These are phyloP conservation scores for Agaricus sinodeliciosus DNA, from an alignment of 768 basidiomycete species.

Conservation along the genomic window DNA sequence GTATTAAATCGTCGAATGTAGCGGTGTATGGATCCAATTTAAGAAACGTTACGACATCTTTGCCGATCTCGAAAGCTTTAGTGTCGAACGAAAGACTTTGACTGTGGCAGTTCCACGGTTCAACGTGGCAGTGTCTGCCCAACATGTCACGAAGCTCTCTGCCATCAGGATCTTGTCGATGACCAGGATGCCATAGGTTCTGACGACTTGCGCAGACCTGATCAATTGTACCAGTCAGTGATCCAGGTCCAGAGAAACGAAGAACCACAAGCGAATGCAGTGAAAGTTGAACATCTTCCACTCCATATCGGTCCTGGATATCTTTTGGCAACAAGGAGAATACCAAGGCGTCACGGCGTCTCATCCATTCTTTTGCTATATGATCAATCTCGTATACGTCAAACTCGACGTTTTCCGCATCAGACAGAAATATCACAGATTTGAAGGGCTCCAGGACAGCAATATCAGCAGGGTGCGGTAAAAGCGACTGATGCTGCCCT, in stretches of 20 bases:
- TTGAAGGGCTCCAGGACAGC: conserved; percentile 3
- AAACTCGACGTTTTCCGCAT: neutral
- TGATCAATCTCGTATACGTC: neutral
- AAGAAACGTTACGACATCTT: neutral
- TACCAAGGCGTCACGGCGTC: neutral
- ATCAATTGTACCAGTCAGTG: neutral
- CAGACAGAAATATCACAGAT: neutral
- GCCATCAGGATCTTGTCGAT: neutral
- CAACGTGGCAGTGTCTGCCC: neutral
- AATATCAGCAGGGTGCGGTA: neutral
- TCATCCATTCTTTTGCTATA: neutral
- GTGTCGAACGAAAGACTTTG: neutral
- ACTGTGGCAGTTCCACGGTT: neutral
- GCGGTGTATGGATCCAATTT: neutral
- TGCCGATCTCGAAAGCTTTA: neutral
- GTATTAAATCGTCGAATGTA: neutral
- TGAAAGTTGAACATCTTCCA: neutral
- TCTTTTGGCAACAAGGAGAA: neutral
- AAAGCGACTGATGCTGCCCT: neutral
- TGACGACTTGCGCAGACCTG: neutral
- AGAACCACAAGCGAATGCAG: neutral
- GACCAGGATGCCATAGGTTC: neutral
- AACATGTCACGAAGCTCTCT: neutral
- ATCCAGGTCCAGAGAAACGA: neutral
- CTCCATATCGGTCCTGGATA: neutral